Conservation (phyloP, 768 basidiomycete genomes). For the Pleurotus giganteus region DNA sequence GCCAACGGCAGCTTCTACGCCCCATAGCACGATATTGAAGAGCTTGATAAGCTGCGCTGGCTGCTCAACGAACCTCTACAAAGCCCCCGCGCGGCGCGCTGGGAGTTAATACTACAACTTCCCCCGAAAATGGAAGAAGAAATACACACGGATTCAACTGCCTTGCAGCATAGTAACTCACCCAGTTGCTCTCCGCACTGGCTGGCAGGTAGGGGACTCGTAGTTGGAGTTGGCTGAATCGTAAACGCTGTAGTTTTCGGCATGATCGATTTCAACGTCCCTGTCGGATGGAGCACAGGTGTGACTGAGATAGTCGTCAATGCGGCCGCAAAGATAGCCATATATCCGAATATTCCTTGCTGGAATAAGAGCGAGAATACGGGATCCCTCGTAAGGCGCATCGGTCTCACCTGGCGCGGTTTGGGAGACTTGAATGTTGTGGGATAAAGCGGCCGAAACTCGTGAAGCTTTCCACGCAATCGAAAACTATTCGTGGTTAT, state of each 20-base stretch:
- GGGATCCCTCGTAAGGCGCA: too few relatives aligned
- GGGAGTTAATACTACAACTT: neutral
- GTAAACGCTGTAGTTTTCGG: constrained; percentile 1
- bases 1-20: neutral
- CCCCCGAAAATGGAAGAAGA: neutral
- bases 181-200: neutral
- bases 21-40: constrained; percentile 1
- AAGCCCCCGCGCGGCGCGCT: too few relatives aligned
- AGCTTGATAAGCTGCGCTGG: neutral
- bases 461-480: too few relatives aligned
- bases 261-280: neutral
- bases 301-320: neutral
- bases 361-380: too few relatives aligned
- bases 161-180: neutral
- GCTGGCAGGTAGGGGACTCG: neutral
- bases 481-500: too few relatives aligned
- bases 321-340: constrained; percentile 2
- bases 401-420: too few relatives aligned
- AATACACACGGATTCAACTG: neutral
- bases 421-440: too few relatives aligned
- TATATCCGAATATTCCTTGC: too few relatives aligned
- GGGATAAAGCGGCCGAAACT: too few relatives aligned
- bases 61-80: neutral
- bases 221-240: neutral
- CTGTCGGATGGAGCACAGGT: neutral